Conservation (phyloP, 2,329 filamentous ascomycete genomes). For the Eutypa lata region DNA sequence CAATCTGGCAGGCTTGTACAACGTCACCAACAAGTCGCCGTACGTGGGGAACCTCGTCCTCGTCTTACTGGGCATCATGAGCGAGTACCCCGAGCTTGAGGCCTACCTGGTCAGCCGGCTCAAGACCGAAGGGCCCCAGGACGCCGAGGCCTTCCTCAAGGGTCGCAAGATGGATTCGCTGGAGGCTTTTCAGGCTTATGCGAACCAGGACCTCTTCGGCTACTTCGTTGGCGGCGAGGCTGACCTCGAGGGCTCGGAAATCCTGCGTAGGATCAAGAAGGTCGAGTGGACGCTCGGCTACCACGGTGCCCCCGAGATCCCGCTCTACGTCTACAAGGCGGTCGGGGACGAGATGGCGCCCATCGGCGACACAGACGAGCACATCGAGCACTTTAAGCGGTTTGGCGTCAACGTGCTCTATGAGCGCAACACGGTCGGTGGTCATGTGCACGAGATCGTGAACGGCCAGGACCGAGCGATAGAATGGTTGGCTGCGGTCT, state of each 20-base stretch:
- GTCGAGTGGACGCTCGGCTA: conserved; percentile 7
- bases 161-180: conserved; percentile 4
- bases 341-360: conserved; percentile 37
- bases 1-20: conserved; percentile 20
- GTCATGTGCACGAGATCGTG: conserved; percentile 30
- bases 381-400: conserved; percentile 36
- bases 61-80: conserved; percentile 23
- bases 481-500: not conserved
- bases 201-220: conserved; percentile 21
- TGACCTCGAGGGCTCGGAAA: conserved; percentile 2
- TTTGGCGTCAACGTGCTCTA: conserved; percentile 38
- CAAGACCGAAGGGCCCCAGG: conserved; percentile 27
- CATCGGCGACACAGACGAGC: conserved; percentile 35
- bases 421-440: conserved; percentile 36
- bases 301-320: conserved; percentile 37
- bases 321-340: conserved; percentile 42
- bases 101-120: conserved; percentile 21
- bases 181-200: conserved; percentile 14
- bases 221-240: conserved; percentile 20
- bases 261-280: not conserved
- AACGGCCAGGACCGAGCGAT: conserved; percentile 6
- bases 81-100: conserved; percentile 24
- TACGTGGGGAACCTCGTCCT: conserved; percentile 29
- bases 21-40: conserved; percentile 23
- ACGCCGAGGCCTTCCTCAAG: conserved; percentile 23